These are phyloP conservation scores for Fusarium staphyleae DNA, from an alignment of 2,329 filamentous ascomycete species.

Conservation along the genomic window DNA sequence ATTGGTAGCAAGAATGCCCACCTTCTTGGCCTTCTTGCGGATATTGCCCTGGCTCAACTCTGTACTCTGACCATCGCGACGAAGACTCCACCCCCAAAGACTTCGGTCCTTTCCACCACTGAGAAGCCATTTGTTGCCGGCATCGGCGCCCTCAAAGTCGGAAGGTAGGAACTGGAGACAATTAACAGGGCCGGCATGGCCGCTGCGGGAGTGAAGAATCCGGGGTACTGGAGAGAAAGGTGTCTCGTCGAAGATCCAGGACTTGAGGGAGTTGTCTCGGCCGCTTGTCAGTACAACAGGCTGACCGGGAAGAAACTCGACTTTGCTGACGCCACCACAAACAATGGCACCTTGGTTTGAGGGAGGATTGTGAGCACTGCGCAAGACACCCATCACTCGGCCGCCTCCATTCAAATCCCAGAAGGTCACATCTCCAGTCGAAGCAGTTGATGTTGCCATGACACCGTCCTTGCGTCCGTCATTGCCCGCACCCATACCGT, in stretches of 20 bases:
- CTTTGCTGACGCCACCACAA: slow-evolving; percentile 80
- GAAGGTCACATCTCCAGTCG: slow-evolving; percentile 87
- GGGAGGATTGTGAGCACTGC: slow-evolving; percentile 86
- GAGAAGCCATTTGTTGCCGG: slow-evolving; percentile 90
- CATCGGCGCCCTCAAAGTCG: slow-evolving; percentile 87
- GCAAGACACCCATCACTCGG: slow-evolving; percentile 83
- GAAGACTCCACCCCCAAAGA: slow-evolving; percentile 95
- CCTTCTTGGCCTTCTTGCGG: slow-evolving; percentile 87
- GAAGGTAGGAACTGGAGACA: slow-evolving; percentile 85
- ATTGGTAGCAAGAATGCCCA: slow-evolving; percentile 70
- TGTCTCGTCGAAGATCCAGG: slow-evolving; percentile 94
- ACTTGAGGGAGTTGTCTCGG: slow-evolving; percentile 90
- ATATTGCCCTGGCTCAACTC: slow-evolving; percentile 92
- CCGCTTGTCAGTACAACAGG: slow-evolving; percentile 90
- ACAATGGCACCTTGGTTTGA: slow-evolving; percentile 61
- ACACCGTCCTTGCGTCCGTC: slow-evolving; percentile 87
- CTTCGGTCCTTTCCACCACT: slow-evolving; percentile 90
- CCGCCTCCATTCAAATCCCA: slow-evolving; percentile 95
- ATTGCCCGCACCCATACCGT: slow-evolving; percentile 85
- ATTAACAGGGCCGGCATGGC: slow-evolving; percentile 86
- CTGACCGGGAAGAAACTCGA: slow-evolving; percentile 90
- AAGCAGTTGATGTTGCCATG: slow-evolving; percentile 86
- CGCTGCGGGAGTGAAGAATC: slow-evolving; percentile 83
- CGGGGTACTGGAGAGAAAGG: slow-evolving; percentile 89
- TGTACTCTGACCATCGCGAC: slow-evolving; percentile 90